Base-by-base conservation (phyloP, 2,329 filamentous ascomycete genomes). In the Fusarium oligoseptatum region DNA sequence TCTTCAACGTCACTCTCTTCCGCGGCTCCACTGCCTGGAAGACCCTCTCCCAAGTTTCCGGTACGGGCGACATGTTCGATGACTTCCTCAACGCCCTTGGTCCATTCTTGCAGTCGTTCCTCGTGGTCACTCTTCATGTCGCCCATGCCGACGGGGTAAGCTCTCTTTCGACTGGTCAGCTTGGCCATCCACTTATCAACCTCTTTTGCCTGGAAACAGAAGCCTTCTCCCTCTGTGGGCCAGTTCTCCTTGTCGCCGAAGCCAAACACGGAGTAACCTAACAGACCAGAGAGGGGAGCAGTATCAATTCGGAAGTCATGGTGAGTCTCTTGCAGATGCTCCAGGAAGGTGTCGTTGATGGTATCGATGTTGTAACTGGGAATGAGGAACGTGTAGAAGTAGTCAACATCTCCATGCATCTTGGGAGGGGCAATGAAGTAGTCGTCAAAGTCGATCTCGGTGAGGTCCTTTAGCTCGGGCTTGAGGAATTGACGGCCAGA, bases 181-280 rank as follows among this genome's bases (percentile, higher is more conserved):
- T 95, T 97, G n/a, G 96, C 95, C 93, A 99, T 94, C 96, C 97
- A 98, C 81, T 92, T 95, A 81, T 99, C 96, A 4, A 97, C 87
- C 76, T 98, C 92, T 79, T 92, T 94, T 2, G 96, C 96, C 81
- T 98, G 96, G 72, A 94, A 95, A 81, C 96, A 98, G 84, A 95
- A 99, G 0, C 96, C 96, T 77, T 97, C 94, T 68, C 92, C 90
- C 83, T 98, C 95, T 0, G 93, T 94, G 1, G 95, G 94, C 96
- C 97, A 99, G 67, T 94, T 95, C 81, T 97, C 94, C 72, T 90
- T 91, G 81, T 98, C 96, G 20, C 96, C 96, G 79, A 98, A 93
- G 0, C 97, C 97, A 85, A 98, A 98, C 0, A 98, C 95, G 0
- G 94, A 94, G 80, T 98, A 98, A 10, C 96, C 96, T 3, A 95